A percentile compares a stretch with the other conserved stretches of the same genome.
phyloP scores from a whole-genome alignment of 2,329 filamentous ascomycete species.

The Neocatenulostroma microsporum region DNA sequence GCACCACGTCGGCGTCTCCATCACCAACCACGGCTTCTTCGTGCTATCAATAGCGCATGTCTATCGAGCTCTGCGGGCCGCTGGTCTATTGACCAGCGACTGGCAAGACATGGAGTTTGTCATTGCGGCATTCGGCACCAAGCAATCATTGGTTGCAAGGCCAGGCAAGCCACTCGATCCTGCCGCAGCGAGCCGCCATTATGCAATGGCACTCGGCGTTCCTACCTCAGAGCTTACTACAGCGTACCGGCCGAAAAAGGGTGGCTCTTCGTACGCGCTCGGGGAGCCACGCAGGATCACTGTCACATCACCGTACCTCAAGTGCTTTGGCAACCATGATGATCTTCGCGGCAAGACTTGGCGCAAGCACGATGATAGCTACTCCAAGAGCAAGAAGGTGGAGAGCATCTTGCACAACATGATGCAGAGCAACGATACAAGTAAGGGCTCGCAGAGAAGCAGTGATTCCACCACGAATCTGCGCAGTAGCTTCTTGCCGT shows the following conservation, averaged over 20 bases:
- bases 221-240: no score
- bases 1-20: slow-evolving; percentile 1
- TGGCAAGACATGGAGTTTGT: slow-evolving; percentile 13
- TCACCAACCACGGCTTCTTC: slow-evolving; percentile 3
- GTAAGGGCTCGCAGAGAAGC: no score
- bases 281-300: no score
- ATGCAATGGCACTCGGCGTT: slow-evolving; percentile 3
- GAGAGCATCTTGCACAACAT: no score
- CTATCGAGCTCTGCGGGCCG: slow-evolving; percentile 5
- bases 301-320: no score
- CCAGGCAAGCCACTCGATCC: not conserved
- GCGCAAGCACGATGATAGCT: no score
- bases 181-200: not conserved
- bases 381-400: no score
- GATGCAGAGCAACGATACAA: no score
- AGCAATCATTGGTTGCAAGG: slow-evolving; percentile 4
- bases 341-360: no score
- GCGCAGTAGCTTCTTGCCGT: not conserved
- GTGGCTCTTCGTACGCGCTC: no score
- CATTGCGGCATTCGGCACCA: not conserved
- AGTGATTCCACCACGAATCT: not conserved
- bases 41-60: slow-evolving; percentile 9
- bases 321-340: no score
- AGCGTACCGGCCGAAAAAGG: no score
- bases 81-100: slow-evolving; percentile 1